Evolutionary conservation across 495 filamentous ascomycete species (phyloP).

Genomic region (Penicillium daleae): DNA sequence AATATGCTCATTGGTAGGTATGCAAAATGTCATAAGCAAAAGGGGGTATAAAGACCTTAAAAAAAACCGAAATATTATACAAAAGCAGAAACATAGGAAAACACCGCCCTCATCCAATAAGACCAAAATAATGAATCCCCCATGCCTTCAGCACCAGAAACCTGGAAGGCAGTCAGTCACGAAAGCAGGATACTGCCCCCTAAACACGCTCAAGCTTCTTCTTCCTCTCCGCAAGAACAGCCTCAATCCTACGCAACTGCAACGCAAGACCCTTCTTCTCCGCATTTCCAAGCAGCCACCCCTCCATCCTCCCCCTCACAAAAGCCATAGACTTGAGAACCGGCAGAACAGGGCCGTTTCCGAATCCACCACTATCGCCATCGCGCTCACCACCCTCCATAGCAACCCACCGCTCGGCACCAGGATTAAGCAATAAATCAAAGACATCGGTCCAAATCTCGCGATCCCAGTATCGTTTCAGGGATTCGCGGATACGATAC

Average conservation of each 20-base stretch:
- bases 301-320: conserved; percentile 80
- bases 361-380: neutral
- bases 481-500: conserved; percentile 70
- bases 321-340: conserved; percentile 65
- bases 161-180: neutral
- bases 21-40: neutral
- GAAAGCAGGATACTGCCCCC: neutral
- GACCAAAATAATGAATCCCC: neutral
- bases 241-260: conserved; percentile 67
- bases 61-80: neutral
- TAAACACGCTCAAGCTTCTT: conserved; percentile 46
- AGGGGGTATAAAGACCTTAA: neutral
- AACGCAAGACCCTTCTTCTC: conserved; percentile 72
- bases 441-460: conserved; percentile 87
- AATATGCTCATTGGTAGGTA: neutral
- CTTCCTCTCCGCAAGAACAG: conserved; percentile 69
- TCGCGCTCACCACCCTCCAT: conserved; percentile 33
- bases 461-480: conserved; percentile 95
- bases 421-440: conserved; percentile 84
- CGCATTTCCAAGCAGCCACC: conserved; percentile 76
- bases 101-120: neutral
- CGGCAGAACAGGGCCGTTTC: conserved; percentile 65
- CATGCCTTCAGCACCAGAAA: neutral
- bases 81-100: neutral
- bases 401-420: conserved; percentile 40